phyloP scores from a whole-genome alignment of 495 filamentous ascomycete genomes.

The Xylaria nigripes region DNA sequence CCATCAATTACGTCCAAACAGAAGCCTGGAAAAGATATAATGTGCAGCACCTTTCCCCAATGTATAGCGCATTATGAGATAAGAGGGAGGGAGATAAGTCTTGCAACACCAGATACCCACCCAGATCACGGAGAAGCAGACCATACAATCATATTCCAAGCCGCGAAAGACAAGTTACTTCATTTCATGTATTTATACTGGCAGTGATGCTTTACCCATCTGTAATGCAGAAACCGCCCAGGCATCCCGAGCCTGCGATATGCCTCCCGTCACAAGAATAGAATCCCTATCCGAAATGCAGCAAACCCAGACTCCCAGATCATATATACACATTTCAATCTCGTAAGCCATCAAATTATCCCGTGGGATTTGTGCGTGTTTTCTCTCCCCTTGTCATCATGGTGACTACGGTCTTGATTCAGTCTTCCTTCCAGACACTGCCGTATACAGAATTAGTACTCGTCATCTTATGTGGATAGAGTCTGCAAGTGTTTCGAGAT shows the following conservation, averaged over 20 bases:
- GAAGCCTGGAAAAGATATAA: too few relatives aligned
- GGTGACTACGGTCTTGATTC: neutral
- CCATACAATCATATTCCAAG: too few relatives aligned
- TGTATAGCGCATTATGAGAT: too few relatives aligned
- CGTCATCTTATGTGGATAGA: neutral
- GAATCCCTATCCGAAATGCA: neutral
- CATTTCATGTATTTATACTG: too few relatives aligned
- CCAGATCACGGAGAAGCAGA: too few relatives aligned
- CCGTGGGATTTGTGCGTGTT: neutral
- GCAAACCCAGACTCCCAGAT: neutral
- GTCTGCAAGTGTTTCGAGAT: neutral
- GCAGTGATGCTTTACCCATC: too few relatives aligned
- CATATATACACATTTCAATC: neutral
- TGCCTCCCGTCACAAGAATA: neutral
- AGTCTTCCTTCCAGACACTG: slow-evolving; percentile 11
- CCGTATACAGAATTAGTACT: neutral
- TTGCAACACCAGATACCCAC: too few relatives aligned
- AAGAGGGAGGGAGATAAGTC: too few relatives aligned
- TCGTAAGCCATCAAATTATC: neutral
- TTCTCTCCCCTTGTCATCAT: neutral
- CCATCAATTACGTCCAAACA: too few relatives aligned
- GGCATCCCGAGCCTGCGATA: neutral
- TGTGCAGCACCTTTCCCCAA: too few relatives aligned
- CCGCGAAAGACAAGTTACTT: too few relatives aligned
- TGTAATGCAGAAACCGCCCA: too few relatives aligned